Base-by-base conservation (phyloP, 495 filamentous ascomycete species). In the Aspergillus kassunensis region DNA sequence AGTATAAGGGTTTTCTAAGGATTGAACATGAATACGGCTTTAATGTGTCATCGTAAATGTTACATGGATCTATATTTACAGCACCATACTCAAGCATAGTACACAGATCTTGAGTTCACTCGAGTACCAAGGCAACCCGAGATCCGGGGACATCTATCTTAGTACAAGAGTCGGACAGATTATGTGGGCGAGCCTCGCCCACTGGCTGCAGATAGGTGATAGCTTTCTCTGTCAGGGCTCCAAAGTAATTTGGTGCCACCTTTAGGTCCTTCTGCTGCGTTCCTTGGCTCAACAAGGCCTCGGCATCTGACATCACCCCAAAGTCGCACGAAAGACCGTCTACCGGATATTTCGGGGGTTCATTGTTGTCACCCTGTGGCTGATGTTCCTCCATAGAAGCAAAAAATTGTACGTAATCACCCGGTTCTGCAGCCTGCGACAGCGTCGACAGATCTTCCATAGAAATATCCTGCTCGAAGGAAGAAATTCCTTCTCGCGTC, bases 401-500 rank as follows among this genome's bases (percentile, higher is more conserved):
- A 56, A 75, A 79, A 49, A 81, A 81, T 27, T 73, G 69, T 37
- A 81, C 63, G 25, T 66, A 68, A 56, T 80, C 76, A 6, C 72
- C 75, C 24, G 67, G 55, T n/a, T 62, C 59, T 39, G 75, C 74
- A n/a, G 72, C 64, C 41, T 79, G 71, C 12, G 71, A 74, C 8
- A 80, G 57, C 10, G 61, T 56, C 6, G 70, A 63, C 12, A 75
- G 60, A 56, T 71, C 67, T 16, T 69, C 69, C 8, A 61, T 58
- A 13, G 62, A 47, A 6, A 63, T 35, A 4, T 53, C 56, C 18
- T 65, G 48, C 9, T 61, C 63, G 10, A 69, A 49, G 40, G 55
- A 59, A 5, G 61, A 46, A 24, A 55, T 47, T 34, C 45, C 35
- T 10, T 65, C 55, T 27, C 47, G 29, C 13, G 46, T 35, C 8